Evolutionary conservation across 1,284 basidiomycete species (phyloP).

Genomic region (Cronartium quercuum): DNA sequence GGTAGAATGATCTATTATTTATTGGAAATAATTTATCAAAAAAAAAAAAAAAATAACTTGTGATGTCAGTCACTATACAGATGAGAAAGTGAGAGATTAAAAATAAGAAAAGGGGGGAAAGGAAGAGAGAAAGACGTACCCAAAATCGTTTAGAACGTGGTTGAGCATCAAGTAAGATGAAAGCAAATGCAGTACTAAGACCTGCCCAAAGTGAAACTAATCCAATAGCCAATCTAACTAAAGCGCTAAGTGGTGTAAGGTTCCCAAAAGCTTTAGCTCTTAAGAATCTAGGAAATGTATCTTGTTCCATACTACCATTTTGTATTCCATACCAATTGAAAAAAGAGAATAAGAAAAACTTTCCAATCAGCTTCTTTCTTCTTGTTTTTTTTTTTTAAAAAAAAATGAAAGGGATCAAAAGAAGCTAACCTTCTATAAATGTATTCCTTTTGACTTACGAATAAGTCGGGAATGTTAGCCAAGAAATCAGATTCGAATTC

Average conservation of each 20-base stretch:
- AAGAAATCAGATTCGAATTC: conserved; percentile 66
- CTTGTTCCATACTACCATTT: conserved; percentile 32
- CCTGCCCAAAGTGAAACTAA: conserved; percentile 85
- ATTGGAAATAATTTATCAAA: neutral
- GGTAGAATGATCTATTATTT: conserved; percentile 80
- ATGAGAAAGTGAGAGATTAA: neutral
- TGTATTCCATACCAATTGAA: neutral
- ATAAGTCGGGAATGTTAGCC: conserved; percentile 91
- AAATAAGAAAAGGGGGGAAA: neutral
- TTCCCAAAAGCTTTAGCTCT: conserved; percentile 95
- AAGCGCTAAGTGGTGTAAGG: conserved; percentile 78
- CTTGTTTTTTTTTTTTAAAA: too few relatives aligned
- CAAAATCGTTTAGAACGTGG: conserved; percentile 85
- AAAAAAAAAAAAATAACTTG: conserved; percentile 16
- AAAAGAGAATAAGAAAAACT: neutral
- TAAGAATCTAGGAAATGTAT: conserved; percentile 62
- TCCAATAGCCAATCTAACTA: conserved; percentile 66
- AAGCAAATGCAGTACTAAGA: conserved; percentile 77
- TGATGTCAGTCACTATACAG: neutral
- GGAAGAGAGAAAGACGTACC: conserved; percentile 58
- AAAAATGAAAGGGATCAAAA: conserved; percentile 73
- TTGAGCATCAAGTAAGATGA: conserved; percentile 85
- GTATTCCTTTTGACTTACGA: conserved; percentile 94
- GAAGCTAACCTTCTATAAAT: conserved; percentile 95
- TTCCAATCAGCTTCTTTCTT: too few relatives aligned